Base-by-base conservation (phyloP, 768 basidiomycete species). In the Suillus discolor region DNA sequence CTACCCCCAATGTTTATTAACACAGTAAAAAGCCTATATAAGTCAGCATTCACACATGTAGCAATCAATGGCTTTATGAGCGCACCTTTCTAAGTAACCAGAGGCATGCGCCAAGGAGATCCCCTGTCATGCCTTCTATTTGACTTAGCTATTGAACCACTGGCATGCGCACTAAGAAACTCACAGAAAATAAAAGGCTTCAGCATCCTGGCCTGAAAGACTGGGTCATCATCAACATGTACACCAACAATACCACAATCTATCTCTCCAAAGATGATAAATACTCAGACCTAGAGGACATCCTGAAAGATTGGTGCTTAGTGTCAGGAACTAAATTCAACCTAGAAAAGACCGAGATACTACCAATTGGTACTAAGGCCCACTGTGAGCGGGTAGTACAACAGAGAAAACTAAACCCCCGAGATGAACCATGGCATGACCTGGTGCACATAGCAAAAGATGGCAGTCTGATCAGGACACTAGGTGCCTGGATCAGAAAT, bases 181-280 rank as follows among this genome's bases (percentile, higher is more conserved):
- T 45, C 45, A 45, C 20, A 4, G 3, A n/a, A 45, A 47, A 4
- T 47, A 45, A 20, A 20, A 15, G 57, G 57, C 2, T 60, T 2
- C 2, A 13, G 20, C 18, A 9, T 60, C 3, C 3, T 12, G 18
- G 23, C 53, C 70, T 18, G 6, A 41, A 15, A 6, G 16, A 41
- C 16, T 1, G 67, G n/a, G 59, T 81, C 0, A 74, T 80, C 0
- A 69, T 70, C 2, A 74, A 70, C 0, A 75, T 83, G n/a, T 41
- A 61, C 3, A 8, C 60, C 0, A 23, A 61, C 7, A 15, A 39
- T 6, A 61, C 28, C 1, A 28, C 70, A 0, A 63, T 72, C 0
- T 79, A 69, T 44, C 66, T 75, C 2, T 65, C 55, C 0, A 60
- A 63, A 47, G 18, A 11, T 0, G 66, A 73, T 36, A 67, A 44